Conservation (phyloP, 2,329 filamentous ascomycete species). For the Fusarium fracticaudum region DNA sequence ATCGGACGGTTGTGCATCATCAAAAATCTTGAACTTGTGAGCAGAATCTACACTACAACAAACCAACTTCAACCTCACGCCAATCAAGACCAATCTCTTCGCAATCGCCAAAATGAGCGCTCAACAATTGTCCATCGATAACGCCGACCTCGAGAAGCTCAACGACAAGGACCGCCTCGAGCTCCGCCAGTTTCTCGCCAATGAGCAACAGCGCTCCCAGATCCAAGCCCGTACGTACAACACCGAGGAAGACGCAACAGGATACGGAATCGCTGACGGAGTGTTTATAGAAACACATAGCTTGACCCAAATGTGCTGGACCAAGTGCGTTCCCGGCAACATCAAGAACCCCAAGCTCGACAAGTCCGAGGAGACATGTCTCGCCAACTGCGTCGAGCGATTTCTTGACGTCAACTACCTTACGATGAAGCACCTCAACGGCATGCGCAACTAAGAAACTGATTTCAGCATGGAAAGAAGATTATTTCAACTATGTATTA, state of each 20-base stretch:
- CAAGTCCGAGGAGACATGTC: conserved; percentile 80
- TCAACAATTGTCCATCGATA: conserved; percentile 53
- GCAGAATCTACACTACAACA: conserved; percentile 18
- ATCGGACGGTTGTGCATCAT: conserved; percentile 21
- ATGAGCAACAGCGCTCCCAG: conserved; percentile 85
- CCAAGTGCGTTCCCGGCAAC: conserved; percentile 84
- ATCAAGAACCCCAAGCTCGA: conserved; percentile 80
- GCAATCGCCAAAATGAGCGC: conserved; percentile 47
- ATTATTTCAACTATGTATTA: conserved; percentile 1
- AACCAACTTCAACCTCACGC: neutral
- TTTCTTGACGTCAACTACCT: conserved; percentile 90
- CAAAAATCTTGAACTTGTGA: conserved; percentile 33
- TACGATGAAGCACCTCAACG: conserved; percentile 86
- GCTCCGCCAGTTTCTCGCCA: conserved; percentile 84
- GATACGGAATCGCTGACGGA: conserved; percentile 9
- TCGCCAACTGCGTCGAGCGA: conserved; percentile 91
- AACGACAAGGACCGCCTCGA: conserved; percentile 86
- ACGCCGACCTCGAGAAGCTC: conserved; percentile 77
- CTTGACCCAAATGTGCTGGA: conserved; percentile 85
- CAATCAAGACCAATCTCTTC: neutral
- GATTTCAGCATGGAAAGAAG: neutral
- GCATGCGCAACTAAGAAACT: conserved; percentile 51
- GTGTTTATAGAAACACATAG: conserved; percentile 59
- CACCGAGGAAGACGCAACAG: neutral
- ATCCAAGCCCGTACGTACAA: conserved; percentile 65